phyloP scores from a whole-genome alignment of 73 alveolate genomes.

The Uronychia setigera region DNA sequence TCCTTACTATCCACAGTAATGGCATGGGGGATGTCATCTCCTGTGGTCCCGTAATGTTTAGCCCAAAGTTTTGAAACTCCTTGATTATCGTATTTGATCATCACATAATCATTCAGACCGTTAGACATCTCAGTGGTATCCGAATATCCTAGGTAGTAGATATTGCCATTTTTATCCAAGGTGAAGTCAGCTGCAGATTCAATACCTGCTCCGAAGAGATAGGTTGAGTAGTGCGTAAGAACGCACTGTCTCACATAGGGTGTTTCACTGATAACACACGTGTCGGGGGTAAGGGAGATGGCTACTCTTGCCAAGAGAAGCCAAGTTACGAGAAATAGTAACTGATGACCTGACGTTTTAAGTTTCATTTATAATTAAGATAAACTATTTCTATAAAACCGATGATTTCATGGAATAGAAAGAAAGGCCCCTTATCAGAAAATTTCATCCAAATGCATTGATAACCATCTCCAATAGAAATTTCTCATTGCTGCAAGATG shows the following conservation, averaged over 20 bases:
- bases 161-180: not conserved
- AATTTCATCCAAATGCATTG: too few relatives aligned
- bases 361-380: not conserved
- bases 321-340: not conserved
- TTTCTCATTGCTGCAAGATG: too few relatives aligned
- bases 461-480: too few relatives aligned
- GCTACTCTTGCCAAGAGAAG: too few relatives aligned
- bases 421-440: too few relatives aligned
- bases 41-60: not conserved
- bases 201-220: not conserved
- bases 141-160: not conserved
- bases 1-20: not conserved
- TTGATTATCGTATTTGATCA: not conserved
- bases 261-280: not conserved
- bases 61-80: not conserved
- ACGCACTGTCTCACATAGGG: not conserved
- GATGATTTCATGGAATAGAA: too few relatives aligned
- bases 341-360: not conserved
- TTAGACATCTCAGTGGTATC: not conserved
- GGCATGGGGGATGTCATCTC: not conserved
- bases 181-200: not conserved
- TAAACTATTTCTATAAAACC: too few relatives aligned
- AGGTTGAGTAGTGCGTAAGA: not conserved
- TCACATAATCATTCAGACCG: not conserved
- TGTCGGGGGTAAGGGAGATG: not conserved